Evolutionary conservation across 202 grass and related monocot species (phyloP), one percentile per base, ranked within the genome.

Genomic region (Brachypodium distachyon): DNA sequence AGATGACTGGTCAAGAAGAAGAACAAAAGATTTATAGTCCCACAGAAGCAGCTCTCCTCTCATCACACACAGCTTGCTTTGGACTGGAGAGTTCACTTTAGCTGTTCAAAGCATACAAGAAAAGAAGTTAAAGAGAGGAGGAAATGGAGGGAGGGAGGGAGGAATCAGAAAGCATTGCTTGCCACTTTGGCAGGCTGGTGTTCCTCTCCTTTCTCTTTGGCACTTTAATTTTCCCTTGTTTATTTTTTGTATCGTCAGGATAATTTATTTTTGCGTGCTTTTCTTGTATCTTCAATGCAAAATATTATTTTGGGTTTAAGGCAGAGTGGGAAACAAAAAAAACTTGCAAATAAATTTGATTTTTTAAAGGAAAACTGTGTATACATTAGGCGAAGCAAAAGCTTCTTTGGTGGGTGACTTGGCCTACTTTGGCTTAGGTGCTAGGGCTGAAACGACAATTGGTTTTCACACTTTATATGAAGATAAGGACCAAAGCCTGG

Each of bases 71-170:
- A 7, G 39, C 32, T 63, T 77, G 81, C 86, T 88, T 87, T 88
- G 68, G 56, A n/a, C n/a, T n/a, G n/a, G n/a, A n/a, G n/a, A 76
- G 41, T 76, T 76, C 62, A 81, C 86, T 88, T 88, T 88, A 59
- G 56, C 86, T 76, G 76, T 81, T 84, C 71, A 81, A 81, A 88
- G 77, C 47, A 18, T 74, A 58, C 71, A 76, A 80, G 64, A 84
- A 88, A 88, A 88, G 63, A 81, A 77, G 81, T 27, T 88, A 84
- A 88, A 84, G 81, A 88, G 47, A 50, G 22, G 48, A 76, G 54
- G 70, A 44, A 27, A 9, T 31, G 56, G 55, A 77, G 49, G 55
- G 44, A 48, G 72, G 32, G 76, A 74, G 53, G 26, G 33, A 70
- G 64, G 67, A 72, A 83, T 57, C 74, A 47, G 53, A 83, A 88